A percentile compares a stretch with the other conserved stretches of the same genome.
These are phyloP conservation scores for Sporobolomyces phaffii DNA, from an alignment of 768 basidiomycete genomes.

Conservation along the genomic window DNA sequence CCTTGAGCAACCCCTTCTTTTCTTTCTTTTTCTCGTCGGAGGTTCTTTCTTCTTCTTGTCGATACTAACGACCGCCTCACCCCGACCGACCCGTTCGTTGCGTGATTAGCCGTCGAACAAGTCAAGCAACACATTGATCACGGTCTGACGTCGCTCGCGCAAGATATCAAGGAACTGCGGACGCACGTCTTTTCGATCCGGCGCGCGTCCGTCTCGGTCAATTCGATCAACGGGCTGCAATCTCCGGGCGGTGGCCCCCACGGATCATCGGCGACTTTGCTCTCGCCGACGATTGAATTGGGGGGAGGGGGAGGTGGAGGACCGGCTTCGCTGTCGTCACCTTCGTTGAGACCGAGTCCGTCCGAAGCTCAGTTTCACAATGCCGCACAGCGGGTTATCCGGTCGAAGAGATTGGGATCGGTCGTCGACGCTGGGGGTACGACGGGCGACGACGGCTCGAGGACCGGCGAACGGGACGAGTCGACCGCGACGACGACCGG, in stretches of 20 bases:
- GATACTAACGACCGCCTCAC: too few relatives aligned
- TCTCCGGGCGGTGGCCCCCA: too few relatives aligned
- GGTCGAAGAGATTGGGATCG: constrained; percentile 17
- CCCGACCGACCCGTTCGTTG: constrained; percentile 19
- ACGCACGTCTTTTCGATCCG: constrained; percentile 54
- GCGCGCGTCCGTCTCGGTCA: constrained; percentile 54
- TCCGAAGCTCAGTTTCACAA: constrained; percentile 36
- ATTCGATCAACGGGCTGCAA: too few relatives aligned
- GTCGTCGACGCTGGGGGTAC: constrained; percentile 61
- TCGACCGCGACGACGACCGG: not conserved
- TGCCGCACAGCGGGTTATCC: constrained; percentile 33
- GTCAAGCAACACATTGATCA: constrained; percentile 96
- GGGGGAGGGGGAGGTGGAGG: too few relatives aligned
- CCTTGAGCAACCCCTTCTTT: too few relatives aligned
- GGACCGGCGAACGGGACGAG: too few relatives aligned
- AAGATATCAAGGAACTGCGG: constrained; percentile 84
- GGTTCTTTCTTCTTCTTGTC: too few relatives aligned
- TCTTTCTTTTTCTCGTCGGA: not conserved
- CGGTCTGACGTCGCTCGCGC: constrained; percentile 75
- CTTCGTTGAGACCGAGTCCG: constrained; percentile 26
- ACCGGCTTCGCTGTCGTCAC: too few relatives aligned
- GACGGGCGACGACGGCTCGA: constrained; percentile 50
- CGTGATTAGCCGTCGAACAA: constrained; percentile 75
- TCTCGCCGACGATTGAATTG: too few relatives aligned
- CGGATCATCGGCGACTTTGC: too few relatives aligned